These are phyloP conservation scores for Selenicereus undatus DNA, from an alignment of 148 eudicot genomes.

Conservation along the genomic window DNA sequence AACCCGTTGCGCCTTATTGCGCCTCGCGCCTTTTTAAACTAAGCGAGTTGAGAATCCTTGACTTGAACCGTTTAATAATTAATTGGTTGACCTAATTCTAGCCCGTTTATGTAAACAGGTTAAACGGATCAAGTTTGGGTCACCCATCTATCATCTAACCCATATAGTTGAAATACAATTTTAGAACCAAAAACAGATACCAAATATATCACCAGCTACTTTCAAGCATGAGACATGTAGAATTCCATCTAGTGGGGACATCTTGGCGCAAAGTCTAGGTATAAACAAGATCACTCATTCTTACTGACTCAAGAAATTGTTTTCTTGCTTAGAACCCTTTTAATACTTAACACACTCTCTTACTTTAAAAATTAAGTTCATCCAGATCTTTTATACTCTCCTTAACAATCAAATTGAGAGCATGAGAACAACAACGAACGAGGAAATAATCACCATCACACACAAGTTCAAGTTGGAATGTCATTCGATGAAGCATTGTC, in stretches of 20 bases:
- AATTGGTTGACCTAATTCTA: no score
- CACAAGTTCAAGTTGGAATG: not conserved
- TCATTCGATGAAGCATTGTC: no score
- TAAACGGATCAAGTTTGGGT: no score
- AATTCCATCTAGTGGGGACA: slow-evolving; percentile 15
- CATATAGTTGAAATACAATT: no score
- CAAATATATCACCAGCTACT: not conserved
- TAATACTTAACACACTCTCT: slow-evolving; percentile 16
- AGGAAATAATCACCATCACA: not conserved
- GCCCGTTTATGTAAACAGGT: no score
- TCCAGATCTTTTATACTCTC: not conserved
- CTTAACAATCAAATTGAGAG: not conserved
- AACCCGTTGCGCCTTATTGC: no score
- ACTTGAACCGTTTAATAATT: no score
- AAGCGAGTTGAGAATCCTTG: no score
- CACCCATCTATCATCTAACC: no score
- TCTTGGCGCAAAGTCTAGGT: slow-evolving; percentile 9
- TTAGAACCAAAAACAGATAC: no score
- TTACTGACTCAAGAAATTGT: not conserved
- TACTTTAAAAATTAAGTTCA: not conserved
- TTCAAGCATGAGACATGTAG: slow-evolving; percentile 3
- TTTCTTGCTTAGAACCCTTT: slow-evolving; percentile 14
- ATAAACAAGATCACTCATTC: not conserved
- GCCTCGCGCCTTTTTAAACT: no score
- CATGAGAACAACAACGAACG: not conserved